These are phyloP conservation scores for Poa annua DNA, from an alignment of 176 grass and related monocot genomes.

Conservation along the genomic window DNA sequence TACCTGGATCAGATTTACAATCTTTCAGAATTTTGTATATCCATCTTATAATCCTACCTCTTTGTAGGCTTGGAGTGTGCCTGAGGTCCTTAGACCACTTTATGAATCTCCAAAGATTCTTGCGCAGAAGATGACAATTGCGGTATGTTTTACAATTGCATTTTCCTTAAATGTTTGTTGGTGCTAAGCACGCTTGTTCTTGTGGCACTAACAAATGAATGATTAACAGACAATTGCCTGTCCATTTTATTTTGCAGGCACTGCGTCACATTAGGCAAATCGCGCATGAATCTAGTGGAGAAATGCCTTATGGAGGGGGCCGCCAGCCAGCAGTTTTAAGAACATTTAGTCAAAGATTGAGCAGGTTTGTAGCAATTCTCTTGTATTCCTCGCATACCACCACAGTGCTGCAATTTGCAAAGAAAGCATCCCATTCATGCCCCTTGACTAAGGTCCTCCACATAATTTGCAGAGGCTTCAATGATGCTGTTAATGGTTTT, in stretches of 20 bases:
- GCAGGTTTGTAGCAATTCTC: slow-evolving; percentile 64
- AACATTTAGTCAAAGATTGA: slow-evolving; percentile 92
- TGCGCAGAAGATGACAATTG: slow-evolving; percentile 93
- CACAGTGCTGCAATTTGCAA: neutral
- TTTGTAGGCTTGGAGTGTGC: slow-evolving; percentile 91
- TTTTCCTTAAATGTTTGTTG: slow-evolving; percentile 14
- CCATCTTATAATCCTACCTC: slow-evolving; percentile 7
- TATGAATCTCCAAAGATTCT: slow-evolving; percentile 97
- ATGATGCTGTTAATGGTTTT: slow-evolving; percentile 95
- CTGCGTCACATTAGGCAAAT: slow-evolving; percentile 93
- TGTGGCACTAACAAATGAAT: neutral
- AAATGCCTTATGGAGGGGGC: slow-evolving; percentile 78
- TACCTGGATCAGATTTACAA: slow-evolving; percentile 1
- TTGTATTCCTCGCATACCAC: neutral
- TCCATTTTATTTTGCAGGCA: slow-evolving; percentile 56
- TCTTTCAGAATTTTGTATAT: slow-evolving; percentile 36
- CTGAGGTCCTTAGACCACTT: slow-evolving; percentile 90
- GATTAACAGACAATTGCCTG: neutral
- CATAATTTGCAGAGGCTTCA: slow-evolving; percentile 77
- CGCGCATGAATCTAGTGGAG: slow-evolving; percentile 77
- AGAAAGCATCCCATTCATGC: neutral
- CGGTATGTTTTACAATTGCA: slow-evolving; percentile 54
- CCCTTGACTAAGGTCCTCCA: slow-evolving; percentile 1
- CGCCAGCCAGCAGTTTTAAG: slow-evolving; percentile 83
- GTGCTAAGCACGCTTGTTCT: neutral